phyloP scores from a whole-genome alignment of 2,329 filamentous ascomycete species.

The Fusarium pininemorale region DNA sequence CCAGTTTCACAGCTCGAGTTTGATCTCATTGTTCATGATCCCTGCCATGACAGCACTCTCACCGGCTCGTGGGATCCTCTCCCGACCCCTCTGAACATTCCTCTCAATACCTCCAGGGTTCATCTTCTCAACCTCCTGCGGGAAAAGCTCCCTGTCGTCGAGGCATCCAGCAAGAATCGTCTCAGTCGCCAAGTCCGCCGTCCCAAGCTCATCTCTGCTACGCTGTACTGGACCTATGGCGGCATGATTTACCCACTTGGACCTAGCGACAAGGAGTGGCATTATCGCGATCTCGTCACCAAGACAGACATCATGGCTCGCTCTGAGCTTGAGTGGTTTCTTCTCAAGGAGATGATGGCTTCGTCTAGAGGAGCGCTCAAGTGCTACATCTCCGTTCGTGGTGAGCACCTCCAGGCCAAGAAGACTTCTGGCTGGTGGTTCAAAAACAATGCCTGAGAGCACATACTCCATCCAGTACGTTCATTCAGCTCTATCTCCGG shows the following conservation, averaged over 20 bases:
- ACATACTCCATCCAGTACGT: background rate
- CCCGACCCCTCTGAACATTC: slow-evolving; percentile 21
- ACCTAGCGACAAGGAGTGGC: slow-evolving; percentile 37
- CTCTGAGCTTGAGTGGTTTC: slow-evolving; percentile 41
- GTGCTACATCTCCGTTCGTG: slow-evolving; percentile 39
- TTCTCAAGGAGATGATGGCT: slow-evolving; percentile 43
- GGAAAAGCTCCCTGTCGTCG: slow-evolving; percentile 18
- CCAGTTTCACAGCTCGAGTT: slow-evolving; percentile 32
- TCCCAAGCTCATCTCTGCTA: slow-evolving; percentile 35
- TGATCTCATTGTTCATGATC: slow-evolving; percentile 37
- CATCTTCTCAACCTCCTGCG: slow-evolving; percentile 42
- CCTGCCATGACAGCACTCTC: slow-evolving; percentile 35
- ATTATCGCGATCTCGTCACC: slow-evolving; percentile 40
- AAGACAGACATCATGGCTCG: slow-evolving; percentile 39
- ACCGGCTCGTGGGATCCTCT: slow-evolving; percentile 41
- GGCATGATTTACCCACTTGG: slow-evolving; percentile 37
- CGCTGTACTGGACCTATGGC: slow-evolving; percentile 40
- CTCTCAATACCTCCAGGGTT: slow-evolving; percentile 31
- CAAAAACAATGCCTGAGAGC: slow-evolving; percentile 11
- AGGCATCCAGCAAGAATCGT: background rate
- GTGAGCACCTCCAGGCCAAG: slow-evolving; percentile 15
- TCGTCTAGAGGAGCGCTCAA: slow-evolving; percentile 37
- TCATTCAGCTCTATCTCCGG: background rate
- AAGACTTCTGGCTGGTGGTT: slow-evolving; percentile 35
- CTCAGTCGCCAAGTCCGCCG: slow-evolving; percentile 4